Evolutionary conservation across 176 grass and related monocot species (phyloP).

Genomic region (Miscanthus lutarioriparius): DNA sequence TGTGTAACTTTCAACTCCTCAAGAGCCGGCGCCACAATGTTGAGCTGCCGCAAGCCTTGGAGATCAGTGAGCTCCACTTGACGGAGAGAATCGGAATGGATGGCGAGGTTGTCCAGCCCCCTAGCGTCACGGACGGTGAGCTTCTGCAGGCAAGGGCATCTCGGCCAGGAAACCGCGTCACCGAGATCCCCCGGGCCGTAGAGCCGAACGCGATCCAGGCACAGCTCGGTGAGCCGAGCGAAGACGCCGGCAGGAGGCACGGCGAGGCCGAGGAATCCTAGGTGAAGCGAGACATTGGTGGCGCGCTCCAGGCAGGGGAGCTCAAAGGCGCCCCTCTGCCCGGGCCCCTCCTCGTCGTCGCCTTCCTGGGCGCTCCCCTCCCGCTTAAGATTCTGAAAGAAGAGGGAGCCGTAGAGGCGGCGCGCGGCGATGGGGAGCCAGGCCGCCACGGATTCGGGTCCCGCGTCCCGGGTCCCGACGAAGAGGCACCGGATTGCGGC

Average conservation of each 20-base stretch:
- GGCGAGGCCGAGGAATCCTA: not conserved
- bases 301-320: conserved; percentile 30
- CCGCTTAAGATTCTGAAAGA: not conserved
- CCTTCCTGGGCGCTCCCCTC: not conserved
- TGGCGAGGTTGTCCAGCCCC: not conserved
- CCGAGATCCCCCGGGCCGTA: not conserved
- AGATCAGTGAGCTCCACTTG: not conserved
- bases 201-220: not conserved
- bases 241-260: not conserved
- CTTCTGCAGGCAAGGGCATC: not conserved
- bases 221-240: not conserved
- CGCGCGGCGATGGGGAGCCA: conserved; percentile 27
- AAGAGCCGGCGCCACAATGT: not conserved
- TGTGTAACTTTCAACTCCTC: accelerated
- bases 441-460: not conserved
- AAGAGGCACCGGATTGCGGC: not conserved
- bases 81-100: not conserved
- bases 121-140: not conserved
- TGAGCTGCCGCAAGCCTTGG: not conserved
- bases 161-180: not conserved
- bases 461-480: not conserved
- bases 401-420: not conserved
- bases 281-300: not conserved
- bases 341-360: not conserved
- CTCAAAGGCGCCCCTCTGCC: not conserved